These are phyloP conservation scores for Whalleya microplaca DNA, from an alignment of 2,329 filamentous ascomycete species.

Conservation along the genomic window DNA sequence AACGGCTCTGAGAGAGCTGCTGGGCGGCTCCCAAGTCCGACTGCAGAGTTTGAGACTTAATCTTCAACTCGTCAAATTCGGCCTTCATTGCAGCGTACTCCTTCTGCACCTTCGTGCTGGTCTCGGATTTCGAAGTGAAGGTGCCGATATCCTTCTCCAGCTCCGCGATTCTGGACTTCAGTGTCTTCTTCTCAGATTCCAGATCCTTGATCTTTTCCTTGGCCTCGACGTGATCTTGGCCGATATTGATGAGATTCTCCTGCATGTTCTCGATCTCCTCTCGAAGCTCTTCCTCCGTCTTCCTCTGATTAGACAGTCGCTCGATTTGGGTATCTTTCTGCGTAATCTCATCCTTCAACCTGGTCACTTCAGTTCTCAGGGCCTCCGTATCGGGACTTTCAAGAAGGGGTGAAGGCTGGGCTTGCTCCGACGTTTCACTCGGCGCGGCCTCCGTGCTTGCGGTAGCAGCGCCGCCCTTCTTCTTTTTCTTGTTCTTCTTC, in stretches of 20 bases:
- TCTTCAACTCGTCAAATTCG: constrained; percentile 70
- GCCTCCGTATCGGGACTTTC: constrained; percentile 39
- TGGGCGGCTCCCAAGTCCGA: constrained; percentile 85
- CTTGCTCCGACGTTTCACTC: constrained; percentile 42
- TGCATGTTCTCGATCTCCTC: constrained; percentile 86
- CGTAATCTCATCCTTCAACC: constrained; percentile 56
- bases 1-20: constrained; percentile 82
- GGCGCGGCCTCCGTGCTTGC: constrained; percentile 45
- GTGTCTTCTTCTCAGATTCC: constrained; percentile 66
- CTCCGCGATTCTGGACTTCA: constrained; percentile 66
- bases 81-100: constrained; percentile 61
- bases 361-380: constrained; percentile 53
- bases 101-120: constrained; percentile 58
- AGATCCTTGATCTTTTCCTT: constrained; percentile 78
- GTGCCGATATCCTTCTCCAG: constrained; percentile 71
- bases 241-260: constrained; percentile 78
- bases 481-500: constrained; percentile 83
- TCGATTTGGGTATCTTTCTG: constrained; percentile 76
- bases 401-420: constrained; percentile 32
- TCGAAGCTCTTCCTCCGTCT: constrained; percentile 75
- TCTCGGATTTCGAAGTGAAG: constrained; percentile 40
- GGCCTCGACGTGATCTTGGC: constrained; percentile 81
- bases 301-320: constrained; percentile 68
- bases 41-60: constrained; percentile 70
- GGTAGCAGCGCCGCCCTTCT: constrained; percentile 67